Base-by-base conservation (phyloP, 805 yeast genomes). In the Metschnikowia chrysomelidarum region DNA sequence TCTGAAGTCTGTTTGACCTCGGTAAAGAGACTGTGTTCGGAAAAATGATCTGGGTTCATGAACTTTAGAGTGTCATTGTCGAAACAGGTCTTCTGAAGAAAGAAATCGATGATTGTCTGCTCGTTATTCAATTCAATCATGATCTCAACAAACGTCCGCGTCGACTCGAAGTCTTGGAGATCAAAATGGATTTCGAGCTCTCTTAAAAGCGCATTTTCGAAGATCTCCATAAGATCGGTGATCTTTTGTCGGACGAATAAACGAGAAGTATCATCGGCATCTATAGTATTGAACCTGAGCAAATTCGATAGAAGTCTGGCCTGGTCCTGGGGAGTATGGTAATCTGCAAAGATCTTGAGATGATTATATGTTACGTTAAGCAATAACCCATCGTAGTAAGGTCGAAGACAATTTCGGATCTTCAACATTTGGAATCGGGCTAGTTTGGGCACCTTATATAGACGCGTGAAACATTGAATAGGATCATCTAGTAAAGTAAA, bases 171-270 rank as follows among this genome's bases (percentile, higher is more conserved):
- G 24, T 79, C 76, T 27, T 66, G 59, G 2, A 66, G 51, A 27
- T 72, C 76, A 40, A 72, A 70, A 42, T 73, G 80, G 19, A 69
- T 57, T 33, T 83, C 89, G 40, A 85, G 68, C 52, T 87, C 94
- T 29, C 77, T 59, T 11, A 86, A 54, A 6, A 83, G 69, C 0
- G 93, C 85, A 52, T 74, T 82, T 25, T 82, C 81, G 52, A 87
- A 85, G 13, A 85, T 64, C 49, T 82, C 91, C 24, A 78, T 56
- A 9, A 80, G 64, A 3, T 82, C 68, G 23, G 69, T 71, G 30
- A 82, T 57, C 40, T 76, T 71, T 49, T 53, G 68, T 47, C 53
- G 63, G 41, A 49, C 62, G 30, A 43, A 36, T 37, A 39, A 51
- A 47, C 60, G 49, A 11, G 57, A 51, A 27, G 42, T 62, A 49